Percentiles rank a stretch among this genome's conserved stretches.
Conservation (phyloP, 805 yeast species). For the Kregervanrija delftensis region DNA sequence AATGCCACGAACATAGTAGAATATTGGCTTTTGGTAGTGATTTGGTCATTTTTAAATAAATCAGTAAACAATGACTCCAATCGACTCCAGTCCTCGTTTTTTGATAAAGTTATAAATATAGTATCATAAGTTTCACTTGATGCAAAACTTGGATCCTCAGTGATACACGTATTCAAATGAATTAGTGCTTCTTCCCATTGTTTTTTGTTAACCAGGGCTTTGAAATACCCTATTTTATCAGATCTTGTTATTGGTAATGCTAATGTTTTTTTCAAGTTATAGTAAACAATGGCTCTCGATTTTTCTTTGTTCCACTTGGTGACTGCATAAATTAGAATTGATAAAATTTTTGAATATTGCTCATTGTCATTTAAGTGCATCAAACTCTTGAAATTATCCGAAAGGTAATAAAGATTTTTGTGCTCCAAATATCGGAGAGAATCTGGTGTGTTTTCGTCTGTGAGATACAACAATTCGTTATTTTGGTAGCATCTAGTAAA, state of each 20-base stretch:
- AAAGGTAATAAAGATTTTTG: conserved; percentile 7
- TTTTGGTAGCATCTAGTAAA: conserved; percentile 7
- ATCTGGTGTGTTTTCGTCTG: not conserved
- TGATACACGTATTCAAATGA: conserved; percentile 4
- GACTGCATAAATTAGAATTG: conserved; percentile 16
- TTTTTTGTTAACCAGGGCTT: conserved; percentile 9
- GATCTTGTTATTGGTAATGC: conserved; percentile 4
- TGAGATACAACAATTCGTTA: conserved; percentile 4
- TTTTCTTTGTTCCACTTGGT: conserved; percentile 16
- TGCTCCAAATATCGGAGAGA: conserved; percentile 4
- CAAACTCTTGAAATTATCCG: conserved; percentile 6
- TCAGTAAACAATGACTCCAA: conserved; percentile 52
- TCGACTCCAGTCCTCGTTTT: conserved; percentile 36
- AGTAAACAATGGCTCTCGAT: conserved; percentile 8
- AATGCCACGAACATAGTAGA: conserved; percentile 55
- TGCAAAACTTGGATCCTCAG: conserved; percentile 8
- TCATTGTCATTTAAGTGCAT: conserved; percentile 3
- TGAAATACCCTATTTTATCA: conserved; percentile 17
- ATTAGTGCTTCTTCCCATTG: conserved; percentile 11
- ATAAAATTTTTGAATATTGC: conserved; percentile 9
- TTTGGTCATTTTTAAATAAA: conserved; percentile 44
- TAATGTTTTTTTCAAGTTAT: conserved; percentile 7
- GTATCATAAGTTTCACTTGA: conserved; percentile 12
- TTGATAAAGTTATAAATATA: conserved; percentile 15
- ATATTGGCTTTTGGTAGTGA: conserved; percentile 48